Evolutionary conservation across 331 rosid species (phyloP), one percentile per base, ranked within the genome.

Genomic region (Saraca asoca): DNA sequence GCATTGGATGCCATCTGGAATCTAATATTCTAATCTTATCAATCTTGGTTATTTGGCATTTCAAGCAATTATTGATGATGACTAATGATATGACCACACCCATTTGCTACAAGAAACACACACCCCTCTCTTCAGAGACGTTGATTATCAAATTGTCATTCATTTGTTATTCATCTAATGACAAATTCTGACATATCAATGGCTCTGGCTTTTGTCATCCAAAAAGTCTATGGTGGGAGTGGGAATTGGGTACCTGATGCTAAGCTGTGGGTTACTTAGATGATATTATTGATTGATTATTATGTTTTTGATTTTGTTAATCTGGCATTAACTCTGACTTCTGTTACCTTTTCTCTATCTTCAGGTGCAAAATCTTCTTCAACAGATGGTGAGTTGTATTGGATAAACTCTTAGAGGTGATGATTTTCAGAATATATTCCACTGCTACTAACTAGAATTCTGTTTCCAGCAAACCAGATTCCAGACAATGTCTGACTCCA

Each of bases 341-440:
- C 34, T 53, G 44, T 69, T 18, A 15, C n/a, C 31, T 7, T 11
- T 77, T 61, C 9, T 65, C 62, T 60, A 19, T 65, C 54, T 70
- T 48, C 85, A 91, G 96, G 95, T 91, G 81, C 96, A 88, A 82
- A 86, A 83, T 76, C 98, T 88, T 77, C 96, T 91, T 73, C 95
- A 88, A 64, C 96, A 91, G 77, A 88, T 91, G 95, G 98, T 91
- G 83, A 87, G 96, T 78, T 76, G 11, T 60, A 29, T 46, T 12
- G 46, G 58, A 19, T 70, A 52, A 56, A 37, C 20, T 67, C 16
- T 44, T 49, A 6, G 58, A 69, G 69, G 43, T 78, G 73, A 35
- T 74, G 65, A 44, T 64, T 51, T 64, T 64, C 9, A 14, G 42
- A 37, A 59, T 65, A 58, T 70, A 24, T 51, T 64, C 42, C 18